phyloP scores from a whole-genome alignment of 2,329 filamentous ascomycete species.

The Neofusicoccum sp. region DNA sequence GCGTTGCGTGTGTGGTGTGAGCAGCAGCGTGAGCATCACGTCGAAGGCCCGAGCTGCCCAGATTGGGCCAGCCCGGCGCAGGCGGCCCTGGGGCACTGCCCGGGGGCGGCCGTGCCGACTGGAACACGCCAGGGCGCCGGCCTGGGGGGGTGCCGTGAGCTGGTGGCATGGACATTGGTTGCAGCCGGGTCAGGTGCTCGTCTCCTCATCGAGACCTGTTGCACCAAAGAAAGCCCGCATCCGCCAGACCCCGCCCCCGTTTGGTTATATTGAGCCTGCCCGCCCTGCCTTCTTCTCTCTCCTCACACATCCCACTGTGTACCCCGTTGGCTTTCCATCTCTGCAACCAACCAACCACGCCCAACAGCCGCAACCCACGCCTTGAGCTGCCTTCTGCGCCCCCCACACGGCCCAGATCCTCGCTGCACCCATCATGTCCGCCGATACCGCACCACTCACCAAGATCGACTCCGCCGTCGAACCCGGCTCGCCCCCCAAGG shows the following conservation, averaged over 20 bases:
- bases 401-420: background rate
- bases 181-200: conserved; percentile 16
- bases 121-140: background rate
- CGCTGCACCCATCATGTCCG: conserved; percentile 15
- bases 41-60: background rate
- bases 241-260: conserved; percentile 15
- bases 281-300: background rate
- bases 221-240: conserved; percentile 16
- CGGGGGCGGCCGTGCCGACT: conserved; percentile 2
- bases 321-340: background rate
- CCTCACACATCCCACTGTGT: conserved; percentile 10
- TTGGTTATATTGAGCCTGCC: conserved; percentile 17
- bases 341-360: background rate
- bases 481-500: conserved; percentile 67
- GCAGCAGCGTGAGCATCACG: conserved; percentile 15
- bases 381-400: background rate
- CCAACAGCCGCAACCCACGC: too few species aligned
- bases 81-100: background rate
- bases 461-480: conserved; percentile 93
- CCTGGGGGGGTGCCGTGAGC: background rate
- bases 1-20: conserved; percentile 17
- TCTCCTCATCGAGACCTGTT: conserved; percentile 18
- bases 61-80: background rate
- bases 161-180: conserved; percentile 6
- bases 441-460: conserved; percentile 30